A percentile compares a stretch with the other conserved stretches of the same genome.
These are phyloP conservation scores for Berkeleyomyces rouxiae DNA, from an alignment of 2,329 filamentous ascomycete genomes.

Conservation along the genomic window DNA sequence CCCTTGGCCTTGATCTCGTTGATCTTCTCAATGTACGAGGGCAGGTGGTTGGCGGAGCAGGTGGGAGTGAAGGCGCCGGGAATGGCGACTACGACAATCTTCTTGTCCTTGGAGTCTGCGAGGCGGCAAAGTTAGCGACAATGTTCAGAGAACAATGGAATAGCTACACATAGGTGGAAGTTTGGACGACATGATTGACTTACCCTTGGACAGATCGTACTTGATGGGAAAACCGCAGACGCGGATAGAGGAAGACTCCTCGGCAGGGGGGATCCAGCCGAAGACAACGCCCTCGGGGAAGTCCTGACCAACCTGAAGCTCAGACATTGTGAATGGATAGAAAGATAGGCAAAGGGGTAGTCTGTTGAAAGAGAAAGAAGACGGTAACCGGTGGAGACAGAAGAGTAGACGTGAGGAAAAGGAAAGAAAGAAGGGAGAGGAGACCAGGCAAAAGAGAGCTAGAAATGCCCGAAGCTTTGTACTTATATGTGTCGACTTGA, in stretches of 20 bases:
- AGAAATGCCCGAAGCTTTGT: background rate
- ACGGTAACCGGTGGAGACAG: background rate
- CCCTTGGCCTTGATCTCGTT: slow-evolving; percentile 60
- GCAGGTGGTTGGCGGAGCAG: slow-evolving; percentile 67
- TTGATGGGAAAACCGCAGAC: slow-evolving; percentile 62
- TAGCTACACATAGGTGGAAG: background rate
- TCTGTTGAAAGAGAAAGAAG: background rate
- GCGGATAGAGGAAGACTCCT: slow-evolving; percentile 51
- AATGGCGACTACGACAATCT: slow-evolving; percentile 38
- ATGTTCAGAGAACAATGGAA: background rate
- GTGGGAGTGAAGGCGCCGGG: slow-evolving; percentile 71
- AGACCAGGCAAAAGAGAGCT: background rate
- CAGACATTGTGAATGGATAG: slow-evolving; percentile 30
- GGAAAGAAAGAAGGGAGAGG: background rate
- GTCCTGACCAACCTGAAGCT: slow-evolving; percentile 62
- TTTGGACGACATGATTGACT: slow-evolving; percentile 14
- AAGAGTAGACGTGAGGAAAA: background rate
- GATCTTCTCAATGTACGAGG: slow-evolving; percentile 60
- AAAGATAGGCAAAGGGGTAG: background rate
- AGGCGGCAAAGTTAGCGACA: background rate
- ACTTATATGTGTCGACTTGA: slow-evolving; percentile 1
- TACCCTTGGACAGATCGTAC: slow-evolving; percentile 65
- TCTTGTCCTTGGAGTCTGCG: slow-evolving; percentile 39
- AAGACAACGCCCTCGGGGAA: slow-evolving; percentile 74
- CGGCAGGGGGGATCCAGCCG: slow-evolving; percentile 64